phyloP scores from a whole-genome alignment of 306 rosid genomes.

The Lathyrus oleraceus region DNA sequence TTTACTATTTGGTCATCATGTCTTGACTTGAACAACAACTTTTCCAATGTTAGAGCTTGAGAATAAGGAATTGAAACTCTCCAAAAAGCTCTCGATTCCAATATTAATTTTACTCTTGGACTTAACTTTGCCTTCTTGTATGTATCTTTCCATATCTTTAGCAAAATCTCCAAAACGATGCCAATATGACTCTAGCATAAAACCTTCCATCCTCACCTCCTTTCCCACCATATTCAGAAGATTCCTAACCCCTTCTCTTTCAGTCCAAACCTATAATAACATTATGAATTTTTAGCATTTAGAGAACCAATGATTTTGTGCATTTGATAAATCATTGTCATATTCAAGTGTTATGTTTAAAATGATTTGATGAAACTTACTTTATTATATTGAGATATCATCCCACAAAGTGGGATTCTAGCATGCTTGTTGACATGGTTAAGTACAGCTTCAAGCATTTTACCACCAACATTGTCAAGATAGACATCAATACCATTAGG shows the following conservation, averaged over 20 bases:
- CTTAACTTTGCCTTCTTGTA: slow-evolving; percentile 52
- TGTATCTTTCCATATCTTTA: slow-evolving; percentile 52
- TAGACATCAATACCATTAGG: slow-evolving; percentile 69
- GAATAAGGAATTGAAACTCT: slow-evolving; percentile 54
- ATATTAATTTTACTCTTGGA: slow-evolving; percentile 47
- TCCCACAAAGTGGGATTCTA: slow-evolving; percentile 61
- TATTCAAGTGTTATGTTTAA: background rate
- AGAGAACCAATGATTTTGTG: background rate
- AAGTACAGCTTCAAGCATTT: slow-evolving; percentile 70
- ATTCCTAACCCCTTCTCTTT: slow-evolving; percentile 63
- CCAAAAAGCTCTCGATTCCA: slow-evolving; percentile 52
- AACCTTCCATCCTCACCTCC: slow-evolving; percentile 64
- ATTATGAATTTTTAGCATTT: background rate
- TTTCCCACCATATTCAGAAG: slow-evolving; percentile 66
- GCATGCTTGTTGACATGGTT: slow-evolving; percentile 64
- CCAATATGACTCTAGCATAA: slow-evolving; percentile 46
- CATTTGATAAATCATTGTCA: background rate
- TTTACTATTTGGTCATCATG: background rate
- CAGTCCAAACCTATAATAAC: slow-evolving; percentile 57
- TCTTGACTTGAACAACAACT: slow-evolving; percentile 53
- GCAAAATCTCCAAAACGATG: slow-evolving; percentile 63
- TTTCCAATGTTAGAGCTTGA: slow-evolving; percentile 59
- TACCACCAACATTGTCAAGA: slow-evolving; percentile 69
- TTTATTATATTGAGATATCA: slow-evolving; percentile 66
- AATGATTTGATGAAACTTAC: slow-evolving; percentile 30